Evolutionary conservation across 768 basidiomycete genomes (phyloP).

Genomic region (Phaffia australis): DNA sequence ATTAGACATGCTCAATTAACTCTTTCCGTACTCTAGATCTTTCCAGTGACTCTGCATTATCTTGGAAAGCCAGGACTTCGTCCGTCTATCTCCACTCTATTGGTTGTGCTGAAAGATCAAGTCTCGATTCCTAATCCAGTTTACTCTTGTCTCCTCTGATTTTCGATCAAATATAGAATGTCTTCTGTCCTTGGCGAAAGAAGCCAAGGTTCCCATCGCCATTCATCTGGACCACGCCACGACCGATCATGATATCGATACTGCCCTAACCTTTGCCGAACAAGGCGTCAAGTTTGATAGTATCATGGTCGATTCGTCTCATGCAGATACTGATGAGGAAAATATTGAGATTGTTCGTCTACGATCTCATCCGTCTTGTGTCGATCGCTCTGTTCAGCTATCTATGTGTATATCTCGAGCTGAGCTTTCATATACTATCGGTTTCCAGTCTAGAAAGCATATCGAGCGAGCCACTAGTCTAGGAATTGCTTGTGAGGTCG

Average conservation of each 20-base stretch:
- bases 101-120: too few relatives aligned
- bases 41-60: conserved; percentile 35
- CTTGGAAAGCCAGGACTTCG: conserved; percentile 34
- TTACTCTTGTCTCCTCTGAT: background rate
- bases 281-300: conserved; percentile 38
- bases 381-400: background rate
- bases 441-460: conserved; percentile 21
- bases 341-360: conserved; percentile 33
- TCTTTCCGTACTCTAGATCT: too few relatives aligned
- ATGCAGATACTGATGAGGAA: conserved; percentile 37
- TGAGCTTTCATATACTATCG: background rate
- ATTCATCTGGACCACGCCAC: conserved; percentile 39
- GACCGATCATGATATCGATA: conserved; percentile 37
- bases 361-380: background rate
- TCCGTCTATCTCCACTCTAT: too few relatives aligned
- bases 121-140: background rate
- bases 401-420: background rate
- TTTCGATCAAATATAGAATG: background rate
- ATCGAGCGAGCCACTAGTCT: conserved; percentile 36
- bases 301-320: conserved; percentile 40
- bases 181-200: conserved; percentile 30
- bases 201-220: conserved; percentile 38
- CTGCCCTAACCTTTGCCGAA: conserved; percentile 37
- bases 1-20: conserved; percentile 14
- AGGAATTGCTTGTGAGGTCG: conserved; percentile 39